Conservation (phyloP, 2,329 filamentous ascomycete species). For the Curvularia spicifera region DNA sequence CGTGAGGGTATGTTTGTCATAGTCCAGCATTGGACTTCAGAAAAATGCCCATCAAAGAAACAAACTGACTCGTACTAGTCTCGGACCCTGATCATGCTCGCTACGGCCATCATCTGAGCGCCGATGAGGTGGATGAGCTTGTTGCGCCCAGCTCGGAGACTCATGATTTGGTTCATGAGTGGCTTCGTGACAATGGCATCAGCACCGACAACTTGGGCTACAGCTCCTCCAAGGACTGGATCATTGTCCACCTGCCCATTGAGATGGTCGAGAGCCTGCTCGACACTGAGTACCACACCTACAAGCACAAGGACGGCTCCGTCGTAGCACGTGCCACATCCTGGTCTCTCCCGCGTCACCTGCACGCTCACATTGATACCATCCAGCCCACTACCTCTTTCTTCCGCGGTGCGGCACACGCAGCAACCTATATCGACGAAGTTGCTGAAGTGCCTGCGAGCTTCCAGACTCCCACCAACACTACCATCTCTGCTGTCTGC, state of each 20-base stretch:
- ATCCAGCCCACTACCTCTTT: conserved; percentile 68
- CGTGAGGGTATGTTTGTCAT: conserved; percentile 52
- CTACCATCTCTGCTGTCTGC: conserved; percentile 53
- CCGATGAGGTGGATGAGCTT: conserved; percentile 60
- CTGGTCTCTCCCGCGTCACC: conserved; percentile 65
- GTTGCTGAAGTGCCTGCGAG: conserved; percentile 32
- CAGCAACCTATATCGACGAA: conserved; percentile 35
- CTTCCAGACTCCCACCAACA: conserved; percentile 39
- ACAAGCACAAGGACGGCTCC: conserved; percentile 61
- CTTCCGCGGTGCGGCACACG: conserved; percentile 43
- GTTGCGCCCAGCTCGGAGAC: conserved; percentile 62
- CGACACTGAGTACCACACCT: conserved; percentile 58
- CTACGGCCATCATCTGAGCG: conserved; percentile 62
- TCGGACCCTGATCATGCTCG: conserved; percentile 57
- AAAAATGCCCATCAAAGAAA: not conserved
- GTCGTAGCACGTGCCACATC: conserved; percentile 59
- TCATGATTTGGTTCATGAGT: conserved; percentile 60
- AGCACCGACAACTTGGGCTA: conserved; percentile 54
- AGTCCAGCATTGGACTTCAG: not conserved
- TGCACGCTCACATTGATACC: conserved; percentile 65
- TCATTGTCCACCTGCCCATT: conserved; percentile 61
- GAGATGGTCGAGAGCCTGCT: conserved; percentile 60
- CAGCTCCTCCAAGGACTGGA: conserved; percentile 64
- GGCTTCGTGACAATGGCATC: conserved; percentile 63
- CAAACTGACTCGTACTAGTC: conserved; percentile 15